A percentile compares a stretch with the other conserved stretches of the same genome.
Evolutionary conservation across 331 rosid genomes (phyloP).

Genomic region (Arachis monticola): DNA sequence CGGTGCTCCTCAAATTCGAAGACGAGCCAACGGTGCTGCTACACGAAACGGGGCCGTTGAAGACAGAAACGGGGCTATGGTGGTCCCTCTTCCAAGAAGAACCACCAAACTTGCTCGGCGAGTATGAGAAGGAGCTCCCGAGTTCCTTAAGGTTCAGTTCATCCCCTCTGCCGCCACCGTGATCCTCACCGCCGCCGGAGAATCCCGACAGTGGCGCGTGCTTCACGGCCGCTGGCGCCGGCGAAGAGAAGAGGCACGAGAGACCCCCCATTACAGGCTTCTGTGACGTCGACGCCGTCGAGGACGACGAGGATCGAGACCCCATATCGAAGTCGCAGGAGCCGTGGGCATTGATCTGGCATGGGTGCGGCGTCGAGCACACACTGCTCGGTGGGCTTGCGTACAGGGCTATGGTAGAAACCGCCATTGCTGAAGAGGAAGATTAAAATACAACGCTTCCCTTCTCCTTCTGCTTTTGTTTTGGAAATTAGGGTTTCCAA

Average conservation of each 20-base stretch:
- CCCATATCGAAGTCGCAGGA: slow-evolving; percentile 72
- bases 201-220: slow-evolving; percentile 66
- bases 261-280: slow-evolving; percentile 83
- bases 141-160: slow-evolving; percentile 87
- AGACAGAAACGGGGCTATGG: slow-evolving; percentile 91
- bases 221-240: slow-evolving; percentile 52
- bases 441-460: not conserved
- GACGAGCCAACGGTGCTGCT: slow-evolving; percentile 33
- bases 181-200: slow-evolving; percentile 69
- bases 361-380: slow-evolving; percentile 75
- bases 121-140: slow-evolving; percentile 73
- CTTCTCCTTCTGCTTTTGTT: not conserved
- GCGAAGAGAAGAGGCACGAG: slow-evolving; percentile 79
- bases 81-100: slow-evolving; percentile 71
- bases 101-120: slow-evolving; percentile 62
- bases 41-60: slow-evolving; percentile 85
- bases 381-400: slow-evolving; percentile 85
- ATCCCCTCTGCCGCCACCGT: slow-evolving; percentile 58
- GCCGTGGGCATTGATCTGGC: slow-evolving; percentile 71
- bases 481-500: slow-evolving; percentile 38
- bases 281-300: slow-evolving; percentile 64
- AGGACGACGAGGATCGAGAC: slow-evolving; percentile 71
- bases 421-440: slow-evolving; percentile 56
- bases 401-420: slow-evolving; percentile 83
- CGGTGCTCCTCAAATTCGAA: not conserved